Percentiles rank a stretch among this genome's conserved stretches.
phyloP scores from a whole-genome alignment of 805 yeast species.

The Metahyphopichia silvanorum region DNA sequence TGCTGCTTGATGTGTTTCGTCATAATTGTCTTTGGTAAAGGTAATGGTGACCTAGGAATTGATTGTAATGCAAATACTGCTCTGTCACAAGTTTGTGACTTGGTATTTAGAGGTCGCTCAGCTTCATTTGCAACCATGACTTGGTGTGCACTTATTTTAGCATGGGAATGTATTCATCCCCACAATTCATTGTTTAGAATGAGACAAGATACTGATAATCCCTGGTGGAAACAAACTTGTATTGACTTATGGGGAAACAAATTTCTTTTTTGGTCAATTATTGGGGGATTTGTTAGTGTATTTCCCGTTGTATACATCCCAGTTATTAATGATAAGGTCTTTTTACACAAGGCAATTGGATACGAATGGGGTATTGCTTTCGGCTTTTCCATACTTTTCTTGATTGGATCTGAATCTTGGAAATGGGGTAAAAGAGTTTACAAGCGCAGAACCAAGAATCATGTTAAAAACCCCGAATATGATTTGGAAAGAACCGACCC shows the following conservation, averaged over 20 bases:
- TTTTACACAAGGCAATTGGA: conserved; percentile 34
- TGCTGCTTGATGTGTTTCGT: conserved; percentile 36
- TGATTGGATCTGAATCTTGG: conserved; percentile 34
- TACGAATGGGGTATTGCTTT: conserved; percentile 39
- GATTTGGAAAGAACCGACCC: conserved; percentile 40
- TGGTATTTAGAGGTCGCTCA: conserved; percentile 37
- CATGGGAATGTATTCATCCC: conserved; percentile 41
- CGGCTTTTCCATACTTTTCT: conserved; percentile 26
- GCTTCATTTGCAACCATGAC: conserved; percentile 38
- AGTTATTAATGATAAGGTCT: conserved; percentile 37
- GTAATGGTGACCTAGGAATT: conserved; percentile 36
- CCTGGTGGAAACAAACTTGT: conserved; percentile 36
- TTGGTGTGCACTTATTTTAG: conserved; percentile 39
- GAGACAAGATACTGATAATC: conserved; percentile 33
- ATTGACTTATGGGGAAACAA: conserved; percentile 34
- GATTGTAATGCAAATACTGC: conserved; percentile 29
- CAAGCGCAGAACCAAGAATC: conserved; percentile 13
- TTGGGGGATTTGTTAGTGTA: conserved; percentile 33
- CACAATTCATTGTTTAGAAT: conserved; percentile 30
- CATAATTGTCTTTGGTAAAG: conserved; percentile 34
- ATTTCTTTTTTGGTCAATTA: conserved; percentile 35
- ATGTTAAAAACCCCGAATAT: conserved; percentile 28
- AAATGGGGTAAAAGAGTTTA: conserved; percentile 38
- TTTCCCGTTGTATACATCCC: conserved; percentile 42
- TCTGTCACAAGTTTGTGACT: conserved; percentile 18